These are phyloP conservation scores for Mycena vitilis DNA, from an alignment of 768 basidiomycete species.

Conservation along the genomic window DNA sequence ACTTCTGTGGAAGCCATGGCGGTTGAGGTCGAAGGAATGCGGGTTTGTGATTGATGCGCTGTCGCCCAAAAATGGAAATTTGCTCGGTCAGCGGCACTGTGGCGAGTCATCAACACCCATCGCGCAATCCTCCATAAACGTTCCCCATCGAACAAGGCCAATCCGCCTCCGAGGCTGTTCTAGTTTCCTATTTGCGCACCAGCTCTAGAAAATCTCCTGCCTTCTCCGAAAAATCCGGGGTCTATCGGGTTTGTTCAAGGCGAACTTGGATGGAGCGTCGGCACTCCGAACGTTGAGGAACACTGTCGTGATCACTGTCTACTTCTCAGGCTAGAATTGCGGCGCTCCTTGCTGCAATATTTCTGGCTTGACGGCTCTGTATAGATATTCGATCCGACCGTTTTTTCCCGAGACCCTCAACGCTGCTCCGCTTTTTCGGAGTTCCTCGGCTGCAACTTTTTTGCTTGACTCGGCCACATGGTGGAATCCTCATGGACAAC, in stretches of 20 bases:
- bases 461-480: too few relatives aligned
- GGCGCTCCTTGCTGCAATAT: too few relatives aligned
- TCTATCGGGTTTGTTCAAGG: neutral
- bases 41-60: slow-evolving; percentile 8
- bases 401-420: too few relatives aligned
- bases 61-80: slow-evolving; percentile 1
- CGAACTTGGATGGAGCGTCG: too few relatives aligned
- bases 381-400: too few relatives aligned
- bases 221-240: slow-evolving; percentile 24
- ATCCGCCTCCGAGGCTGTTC: slow-evolving; percentile 23
- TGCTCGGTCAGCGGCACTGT: slow-evolving; percentile 12
- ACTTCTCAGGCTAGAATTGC: too few relatives aligned
- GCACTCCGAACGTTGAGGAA: too few relatives aligned
- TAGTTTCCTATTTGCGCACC: neutral
- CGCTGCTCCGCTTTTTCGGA: too few relatives aligned
- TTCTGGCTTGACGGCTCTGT: too few relatives aligned
- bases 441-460: too few relatives aligned
- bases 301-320: neutral
- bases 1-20: slow-evolving; percentile 54
- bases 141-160: slow-evolving; percentile 16
- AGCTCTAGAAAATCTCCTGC: neutral
- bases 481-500: too few relatives aligned
- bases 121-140: slow-evolving; percentile 14
- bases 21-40: slow-evolving; percentile 29
- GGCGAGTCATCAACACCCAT: neutral